Evolutionary conservation across 2,329 filamentous ascomycete genomes (phyloP).

Genomic region (Phialophora tarda): DNA sequence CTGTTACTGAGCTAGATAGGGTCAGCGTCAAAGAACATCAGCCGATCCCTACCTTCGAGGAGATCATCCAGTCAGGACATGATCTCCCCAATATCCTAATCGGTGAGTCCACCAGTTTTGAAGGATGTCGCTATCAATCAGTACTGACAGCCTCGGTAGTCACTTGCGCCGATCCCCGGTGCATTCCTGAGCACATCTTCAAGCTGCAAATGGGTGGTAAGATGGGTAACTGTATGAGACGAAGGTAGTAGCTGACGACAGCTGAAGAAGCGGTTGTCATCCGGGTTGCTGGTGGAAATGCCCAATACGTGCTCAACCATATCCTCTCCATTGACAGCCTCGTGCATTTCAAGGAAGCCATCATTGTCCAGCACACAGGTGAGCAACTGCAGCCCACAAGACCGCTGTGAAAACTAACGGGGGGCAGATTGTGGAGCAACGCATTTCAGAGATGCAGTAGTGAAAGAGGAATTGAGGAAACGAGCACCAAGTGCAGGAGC

Average conservation of each 20-base stretch:
- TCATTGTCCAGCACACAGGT: constrained; percentile 30
- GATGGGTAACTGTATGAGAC: neutral
- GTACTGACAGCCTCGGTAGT: constrained; percentile 15
- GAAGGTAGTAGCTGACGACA: neutral
- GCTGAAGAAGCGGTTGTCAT: constrained; percentile 17
- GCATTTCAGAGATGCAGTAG: constrained; percentile 14
- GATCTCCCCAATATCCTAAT: constrained; percentile 20
- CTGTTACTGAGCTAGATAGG: constrained; percentile 12
- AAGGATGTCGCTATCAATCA: neutral
- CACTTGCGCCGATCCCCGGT: constrained; percentile 30
- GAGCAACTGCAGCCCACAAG: neutral
- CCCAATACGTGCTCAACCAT: constrained; percentile 20
- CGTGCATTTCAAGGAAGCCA: constrained; percentile 21
- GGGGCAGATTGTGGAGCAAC: constrained; percentile 27
- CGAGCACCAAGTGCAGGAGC: constrained; percentile 13
- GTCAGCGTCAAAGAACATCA: constrained; percentile 15
- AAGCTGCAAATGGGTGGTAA: constrained; percentile 20
- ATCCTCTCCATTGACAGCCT: constrained; percentile 24
- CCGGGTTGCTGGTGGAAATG: constrained; percentile 27
- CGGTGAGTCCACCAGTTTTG: constrained; percentile 10
- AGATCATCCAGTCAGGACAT: constrained; percentile 8
- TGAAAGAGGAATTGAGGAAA: constrained; percentile 22
- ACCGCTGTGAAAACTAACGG: neutral
- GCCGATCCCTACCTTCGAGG: constrained; percentile 21
- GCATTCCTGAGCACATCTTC: constrained; percentile 28